phyloP scores from a whole-genome alignment of 192 early-diverging fungal species.

The Umbelopsis sp. region DNA sequence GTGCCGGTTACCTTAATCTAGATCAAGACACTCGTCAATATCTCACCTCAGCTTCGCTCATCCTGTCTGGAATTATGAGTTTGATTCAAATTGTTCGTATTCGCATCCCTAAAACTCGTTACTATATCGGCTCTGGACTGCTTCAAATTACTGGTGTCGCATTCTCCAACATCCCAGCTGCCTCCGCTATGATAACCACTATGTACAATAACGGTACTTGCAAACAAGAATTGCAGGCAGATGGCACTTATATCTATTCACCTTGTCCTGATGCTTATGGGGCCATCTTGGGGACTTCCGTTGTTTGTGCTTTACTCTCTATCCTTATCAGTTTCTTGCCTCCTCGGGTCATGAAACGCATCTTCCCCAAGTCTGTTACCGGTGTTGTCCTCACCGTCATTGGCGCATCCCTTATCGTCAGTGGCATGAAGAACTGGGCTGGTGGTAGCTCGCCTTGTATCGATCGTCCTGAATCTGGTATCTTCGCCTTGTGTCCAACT shows the following conservation, averaged over 20 bases:
- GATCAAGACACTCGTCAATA: constrained; percentile 43
- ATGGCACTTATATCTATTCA: constrained; percentile 44
- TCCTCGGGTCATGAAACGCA: constrained; percentile 42
- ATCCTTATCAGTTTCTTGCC: constrained; percentile 51
- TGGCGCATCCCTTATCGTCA: constrained; percentile 51
- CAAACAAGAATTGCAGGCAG: constrained; percentile 40
- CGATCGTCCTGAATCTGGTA: constrained; percentile 49
- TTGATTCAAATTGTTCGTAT: constrained; percentile 49
- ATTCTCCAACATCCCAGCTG: constrained; percentile 53
- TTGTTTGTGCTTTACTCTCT: constrained; percentile 48
- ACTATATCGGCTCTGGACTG: constrained; percentile 48
- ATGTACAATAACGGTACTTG: constrained; percentile 58
- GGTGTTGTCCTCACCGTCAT: constrained; percentile 52
- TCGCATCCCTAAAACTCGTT: constrained; percentile 36
- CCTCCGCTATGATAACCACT: constrained; percentile 49
- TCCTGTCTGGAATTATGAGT: constrained; percentile 47
- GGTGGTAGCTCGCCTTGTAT: constrained; percentile 49
- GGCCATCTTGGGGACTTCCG: constrained; percentile 52
- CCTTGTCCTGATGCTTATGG: constrained; percentile 57
- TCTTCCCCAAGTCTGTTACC: constrained; percentile 55
- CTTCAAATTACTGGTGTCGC: constrained; percentile 50
- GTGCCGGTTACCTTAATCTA: constrained; percentile 41
- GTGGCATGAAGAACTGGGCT: constrained; percentile 54
- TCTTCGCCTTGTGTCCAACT: constrained; percentile 50
- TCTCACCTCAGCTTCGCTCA: constrained; percentile 48